Evolutionary conservation across 2,329 filamentous ascomycete genomes (phyloP), one percentile per base, ranked within the genome.

Genomic region (Pseudohalonectria lignicola): DNA sequence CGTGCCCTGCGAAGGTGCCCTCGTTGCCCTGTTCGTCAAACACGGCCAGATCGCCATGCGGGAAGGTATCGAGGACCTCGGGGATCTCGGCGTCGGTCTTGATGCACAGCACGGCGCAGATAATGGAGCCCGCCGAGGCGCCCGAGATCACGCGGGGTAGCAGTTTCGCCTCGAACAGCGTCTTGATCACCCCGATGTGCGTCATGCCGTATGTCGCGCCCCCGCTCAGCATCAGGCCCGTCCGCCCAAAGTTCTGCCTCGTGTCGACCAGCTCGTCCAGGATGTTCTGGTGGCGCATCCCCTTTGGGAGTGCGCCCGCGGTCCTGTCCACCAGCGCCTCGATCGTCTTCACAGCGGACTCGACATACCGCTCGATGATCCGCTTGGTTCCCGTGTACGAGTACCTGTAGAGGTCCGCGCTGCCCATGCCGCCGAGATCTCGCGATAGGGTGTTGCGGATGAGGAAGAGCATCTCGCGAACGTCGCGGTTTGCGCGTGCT

Each of bases 121-220:
- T 83, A 32, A 94, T 93, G 48, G 85, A 88, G 15, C 86, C 86
- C 1, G 87, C 86, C 20, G 86, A 93, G 5, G 86, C 82, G 3
- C 86, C 86, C 0, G 86, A 93, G 37, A 94, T 85, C 53, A 94
- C 88, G 34, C 86, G 79, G 3, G 87, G 87, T 3, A 94, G 67
- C 11, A 94, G 66, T 7, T 75, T 73, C 4, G 75, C 70, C 51
- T 92, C 78, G 55, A 79, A 87, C 3, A 94, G 67, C 4, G 81
- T 73, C 56, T 93, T 93, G 39, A 93, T 64, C 3, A 94, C 86
- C 1, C 87, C 87, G 39, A 94, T 82, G 54, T 94, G 87, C 42
- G 84, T 84, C 84, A 94, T 93, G 30, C 87, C 87, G 60, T 93
- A 86, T 1, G 87, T 92, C 1, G 82, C 86, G 2, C 87, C 87